Evolutionary conservation across 257 asterid genomes (phyloP).

Genomic region (Plantago major): DNA sequence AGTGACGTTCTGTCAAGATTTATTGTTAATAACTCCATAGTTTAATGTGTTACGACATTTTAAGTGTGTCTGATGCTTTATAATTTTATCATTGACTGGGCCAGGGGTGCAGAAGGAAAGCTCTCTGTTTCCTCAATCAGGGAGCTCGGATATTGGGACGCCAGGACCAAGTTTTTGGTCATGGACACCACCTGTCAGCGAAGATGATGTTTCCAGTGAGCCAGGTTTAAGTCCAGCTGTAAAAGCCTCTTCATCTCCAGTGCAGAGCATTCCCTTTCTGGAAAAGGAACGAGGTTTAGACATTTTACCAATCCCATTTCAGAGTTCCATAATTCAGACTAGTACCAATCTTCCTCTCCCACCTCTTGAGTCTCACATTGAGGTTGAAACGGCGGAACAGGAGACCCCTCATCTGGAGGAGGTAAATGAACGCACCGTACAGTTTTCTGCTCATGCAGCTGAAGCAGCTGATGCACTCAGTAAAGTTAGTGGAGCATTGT

Average conservation of each 20-base stretch:
- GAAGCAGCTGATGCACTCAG: conserved; percentile 75
- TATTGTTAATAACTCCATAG: no score
- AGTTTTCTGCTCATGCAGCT: conserved; percentile 67
- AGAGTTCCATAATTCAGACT: conserved; percentile 47
- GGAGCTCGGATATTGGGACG: conserved; percentile 34
- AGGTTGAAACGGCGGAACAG: conserved; percentile 37
- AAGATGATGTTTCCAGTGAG: conserved; percentile 22
- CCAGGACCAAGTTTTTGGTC: conserved; percentile 98
- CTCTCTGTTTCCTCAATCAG: conserved; percentile 33
- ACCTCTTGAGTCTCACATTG: conserved; percentile 64
- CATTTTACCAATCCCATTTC: conserved; percentile 62
- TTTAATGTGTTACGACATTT: no score
- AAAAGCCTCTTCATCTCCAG: conserved; percentile 39
- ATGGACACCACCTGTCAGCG: conserved; percentile 72
- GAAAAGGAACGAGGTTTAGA: conserved; percentile 61
- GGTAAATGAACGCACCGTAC: conserved; percentile 56
- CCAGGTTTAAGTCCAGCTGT: conserved; percentile 29
- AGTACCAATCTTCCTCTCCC: conserved; percentile 43
- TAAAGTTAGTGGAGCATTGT: conserved; percentile 28
- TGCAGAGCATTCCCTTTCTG: conserved; percentile 41
- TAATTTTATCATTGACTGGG: conserved; percentile 19
- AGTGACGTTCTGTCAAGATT: no score
- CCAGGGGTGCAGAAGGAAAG: conserved; percentile 40
- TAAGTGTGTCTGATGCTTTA: no score
- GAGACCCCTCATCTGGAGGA: conserved; percentile 54